A percentile compares a stretch with the other conserved stretches of the same genome.
Conservation (phyloP, 768 basidiomycete species). For the Fomitopsis pulvina region DNA sequence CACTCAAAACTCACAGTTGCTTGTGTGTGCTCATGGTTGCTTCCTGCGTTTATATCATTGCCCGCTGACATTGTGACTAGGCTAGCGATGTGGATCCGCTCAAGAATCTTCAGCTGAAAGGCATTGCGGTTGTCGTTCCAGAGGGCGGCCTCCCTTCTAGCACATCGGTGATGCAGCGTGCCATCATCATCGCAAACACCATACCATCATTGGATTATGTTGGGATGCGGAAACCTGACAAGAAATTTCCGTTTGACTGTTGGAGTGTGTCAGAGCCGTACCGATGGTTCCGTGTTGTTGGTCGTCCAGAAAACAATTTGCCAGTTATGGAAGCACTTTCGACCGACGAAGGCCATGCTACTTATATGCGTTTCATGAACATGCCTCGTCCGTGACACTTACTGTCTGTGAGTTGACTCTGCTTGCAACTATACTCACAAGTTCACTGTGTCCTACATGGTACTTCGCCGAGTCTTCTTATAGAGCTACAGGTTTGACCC, state of each 20-base stretch:
- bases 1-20: too few relatives aligned
- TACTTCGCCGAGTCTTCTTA: too few relatives aligned
- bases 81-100: neutral
- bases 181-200: neutral
- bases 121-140: neutral
- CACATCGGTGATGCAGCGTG: neutral
- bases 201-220: neutral
- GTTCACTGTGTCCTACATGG: too few relatives aligned
- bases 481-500: too few relatives aligned
- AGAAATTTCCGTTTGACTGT: neutral
- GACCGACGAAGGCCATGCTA: neutral
- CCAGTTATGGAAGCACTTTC: neutral
- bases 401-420: too few relatives aligned
- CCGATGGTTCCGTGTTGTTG: neutral
- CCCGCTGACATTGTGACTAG: neutral
- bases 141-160: neutral
- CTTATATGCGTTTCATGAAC: too few relatives aligned
- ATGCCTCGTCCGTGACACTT: too few relatives aligned
- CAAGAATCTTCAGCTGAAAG: neutral
- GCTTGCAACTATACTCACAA: too few relatives aligned
- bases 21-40: neutral
- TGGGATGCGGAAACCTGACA: neutral
- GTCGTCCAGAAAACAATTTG: neutral
- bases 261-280: neutral
- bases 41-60: neutral